Evolutionary conservation across 2,329 filamentous ascomycete genomes (phyloP).

Genomic region (Alternaria rosae): DNA sequence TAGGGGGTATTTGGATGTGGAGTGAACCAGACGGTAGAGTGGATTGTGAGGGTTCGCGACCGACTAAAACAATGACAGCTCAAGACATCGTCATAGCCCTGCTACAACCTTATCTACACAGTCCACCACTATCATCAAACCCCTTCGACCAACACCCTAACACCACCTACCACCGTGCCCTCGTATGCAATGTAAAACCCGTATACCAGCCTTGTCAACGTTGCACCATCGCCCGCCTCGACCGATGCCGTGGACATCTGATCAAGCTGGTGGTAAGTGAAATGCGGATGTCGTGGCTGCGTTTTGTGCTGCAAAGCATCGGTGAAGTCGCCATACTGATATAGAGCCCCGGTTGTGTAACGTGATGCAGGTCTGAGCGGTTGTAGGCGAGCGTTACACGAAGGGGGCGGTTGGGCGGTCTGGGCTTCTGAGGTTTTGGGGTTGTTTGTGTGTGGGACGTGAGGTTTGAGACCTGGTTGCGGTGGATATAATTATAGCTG

Average conservation of each 20-base stretch:
- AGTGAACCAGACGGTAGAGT: neutral
- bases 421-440: neutral
- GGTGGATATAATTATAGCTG: too few species aligned
- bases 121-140: neutral
- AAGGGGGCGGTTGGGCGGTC: conserved; percentile 1
- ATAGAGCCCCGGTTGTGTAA: neutral
- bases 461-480: neutral
- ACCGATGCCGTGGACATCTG: neutral
- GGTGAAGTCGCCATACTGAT: neutral
- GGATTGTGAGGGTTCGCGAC: neutral
- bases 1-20: neutral
- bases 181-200: neutral
- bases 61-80: neutral
- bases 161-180: neutral
- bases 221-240: neutral
- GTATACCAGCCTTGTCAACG: neutral
- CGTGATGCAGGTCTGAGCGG: neutral
- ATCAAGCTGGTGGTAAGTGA: neutral
- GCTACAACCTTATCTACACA: neutral
- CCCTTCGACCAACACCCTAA: neutral
- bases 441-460: neutral
- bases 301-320: neutral
- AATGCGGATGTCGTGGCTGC: neutral
- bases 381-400: conserved; percentile 19
- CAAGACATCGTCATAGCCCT: neutral